Base-by-base conservation (phyloP, 148 eudicot genomes). In the Silene latifolia region DNA sequence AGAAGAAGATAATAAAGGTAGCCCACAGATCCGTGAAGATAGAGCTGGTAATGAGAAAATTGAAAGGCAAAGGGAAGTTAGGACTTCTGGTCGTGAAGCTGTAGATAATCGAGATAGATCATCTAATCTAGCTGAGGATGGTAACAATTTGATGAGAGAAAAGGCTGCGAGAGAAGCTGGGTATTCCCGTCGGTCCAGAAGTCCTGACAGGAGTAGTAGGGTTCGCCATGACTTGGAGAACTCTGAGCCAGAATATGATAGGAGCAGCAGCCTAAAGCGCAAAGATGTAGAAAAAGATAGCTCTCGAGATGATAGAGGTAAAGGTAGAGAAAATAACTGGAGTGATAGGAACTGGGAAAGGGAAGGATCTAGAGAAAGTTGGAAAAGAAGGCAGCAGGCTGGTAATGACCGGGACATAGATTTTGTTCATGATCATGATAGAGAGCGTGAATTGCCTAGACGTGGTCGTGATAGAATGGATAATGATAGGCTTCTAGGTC, bases 371-470 rank as follows among this genome's bases (percentile, higher is more conserved):
- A 87, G 81, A 78, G 93, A 88, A 51, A 78, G 58, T 21, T 88
- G 91, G 93, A 91, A 83, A 83, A 80, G 90, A 81, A 87, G 81
- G 85, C 90, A 84, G 76, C 79, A 78, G 44, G 60, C n/a, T 74
- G 56, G 71, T 75, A 71, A 62, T 83, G 91, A 89, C 44, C 83
- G 80, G 78, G 93, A 86, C 35, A 83, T 76, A 67, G 89, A 90
- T 56, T 63, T 77, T 70, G 59, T 65, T 81, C 82, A 81, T 71
- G 88, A 89, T 39, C 84, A 80, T 78, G 88, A 83, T 8, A 88
- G 93, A 76, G 96, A 93, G 6, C 85, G 98, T 88, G 97, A 93
- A 64, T 65, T 83, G 63, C 91, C 86, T 23, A 87, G 90, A 75
- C 90, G 91, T 85, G 93, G 86, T 32, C 87, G 85, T 75, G 92